A percentile compares a stretch with the other conserved stretches of the same genome.
Evolutionary conservation across 371 early-diverging fungal species (phyloP).

Genomic region (Lichtheimia hyalospora): DNA sequence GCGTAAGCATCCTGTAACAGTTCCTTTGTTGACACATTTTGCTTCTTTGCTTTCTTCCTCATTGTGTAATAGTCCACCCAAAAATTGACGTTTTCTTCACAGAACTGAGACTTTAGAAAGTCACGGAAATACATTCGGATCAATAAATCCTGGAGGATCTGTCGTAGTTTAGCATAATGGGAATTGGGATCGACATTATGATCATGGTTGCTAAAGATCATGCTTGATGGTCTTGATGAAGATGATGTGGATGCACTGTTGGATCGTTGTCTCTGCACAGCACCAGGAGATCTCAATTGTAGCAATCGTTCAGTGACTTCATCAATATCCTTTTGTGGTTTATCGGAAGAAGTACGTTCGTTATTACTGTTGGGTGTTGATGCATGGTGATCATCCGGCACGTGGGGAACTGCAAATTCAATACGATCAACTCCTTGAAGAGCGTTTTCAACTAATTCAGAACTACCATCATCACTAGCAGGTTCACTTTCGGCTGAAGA

Average conservation of each 20-base stretch:
- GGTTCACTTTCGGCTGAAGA: constrained; percentile 7
- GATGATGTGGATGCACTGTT: background rate
- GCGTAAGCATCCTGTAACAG: constrained; percentile 60
- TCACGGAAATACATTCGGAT: constrained; percentile 62
- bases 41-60: constrained; percentile 17
- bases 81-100: constrained; percentile 60
- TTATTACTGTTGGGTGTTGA: background rate
- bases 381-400: background rate
- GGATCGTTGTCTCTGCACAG: background rate
- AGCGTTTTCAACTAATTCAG: constrained; percentile 1
- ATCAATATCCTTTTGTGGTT: constrained; percentile 8
- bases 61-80: constrained; percentile 51
- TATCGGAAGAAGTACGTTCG: background rate
- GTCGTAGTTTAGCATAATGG: constrained; percentile 31
- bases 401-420: background rate
- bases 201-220: background rate
- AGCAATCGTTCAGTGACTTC: constrained; percentile 14
- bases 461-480: background rate
- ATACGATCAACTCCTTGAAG: background rate
- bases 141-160: constrained; percentile 58
- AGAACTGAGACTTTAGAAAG: constrained; percentile 60
- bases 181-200: constrained; percentile 8
- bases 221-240: constrained; percentile 13
- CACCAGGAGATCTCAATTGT: constrained; percentile 13
- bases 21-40: constrained; percentile 25